Conservation (phyloP, 352 stramenopile genomes). For the Stramenopiles sp. region DNA sequence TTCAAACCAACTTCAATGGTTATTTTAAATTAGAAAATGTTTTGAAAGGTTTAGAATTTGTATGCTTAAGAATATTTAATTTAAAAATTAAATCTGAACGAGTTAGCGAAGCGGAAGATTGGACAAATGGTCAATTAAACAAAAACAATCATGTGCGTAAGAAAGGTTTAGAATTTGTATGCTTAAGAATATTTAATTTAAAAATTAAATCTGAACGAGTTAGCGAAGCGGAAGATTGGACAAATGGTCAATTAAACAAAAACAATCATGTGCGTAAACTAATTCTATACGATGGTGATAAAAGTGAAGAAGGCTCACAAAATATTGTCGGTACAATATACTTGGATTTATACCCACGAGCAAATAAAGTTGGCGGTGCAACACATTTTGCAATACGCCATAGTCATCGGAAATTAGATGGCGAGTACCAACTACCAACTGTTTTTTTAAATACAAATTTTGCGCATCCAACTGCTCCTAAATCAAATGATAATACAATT, state of each 20-base stretch:
- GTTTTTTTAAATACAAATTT: conserved; percentile 77
- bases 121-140: conserved; percentile 35
- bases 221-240: conserved; percentile 55
- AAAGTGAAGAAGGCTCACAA: conserved; percentile 29
- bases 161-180: conserved; percentile 60
- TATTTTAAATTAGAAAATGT: conserved; percentile 77
- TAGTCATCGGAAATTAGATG: conserved; percentile 34
- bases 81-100: conserved; percentile 50
- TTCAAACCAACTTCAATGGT: conserved; percentile 8
- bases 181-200: conserved; percentile 65
- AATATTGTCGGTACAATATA: conserved; percentile 72
- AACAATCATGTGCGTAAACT: conserved; percentile 48
- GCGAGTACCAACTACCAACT: conserved; percentile 71
- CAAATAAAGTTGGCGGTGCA: conserved; percentile 54
- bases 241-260: conserved; percentile 27
- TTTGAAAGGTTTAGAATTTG: conserved; percentile 56
- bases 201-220: conserved; percentile 50
- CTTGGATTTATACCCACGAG: conserved; percentile 75
- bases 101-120: conserved; percentile 55
- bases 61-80: conserved; percentile 68
- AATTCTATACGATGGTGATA: conserved; percentile 35
- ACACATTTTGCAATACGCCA: conserved; percentile 90
- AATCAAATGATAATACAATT: conserved; percentile 1
- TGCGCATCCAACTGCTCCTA: conserved; percentile 31
- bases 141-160: no score